Evolutionary conservation across 257 asterid species (phyloP).

Genomic region (Nicotiana paniculata): DNA sequence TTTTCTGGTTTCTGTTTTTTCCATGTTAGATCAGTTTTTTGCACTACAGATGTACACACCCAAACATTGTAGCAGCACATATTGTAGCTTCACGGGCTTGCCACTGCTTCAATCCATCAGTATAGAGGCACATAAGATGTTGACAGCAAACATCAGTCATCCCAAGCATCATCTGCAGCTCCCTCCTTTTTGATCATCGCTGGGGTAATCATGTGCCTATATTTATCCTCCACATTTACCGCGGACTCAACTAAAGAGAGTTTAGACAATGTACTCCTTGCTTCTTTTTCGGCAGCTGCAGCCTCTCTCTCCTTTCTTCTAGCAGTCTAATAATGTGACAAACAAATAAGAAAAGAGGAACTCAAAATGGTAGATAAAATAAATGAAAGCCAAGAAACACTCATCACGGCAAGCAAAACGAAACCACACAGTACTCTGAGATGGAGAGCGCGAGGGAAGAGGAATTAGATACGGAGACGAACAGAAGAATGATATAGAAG

Average conservation of each 20-base stretch:
- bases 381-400: background rate
- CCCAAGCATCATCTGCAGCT: slow-evolving; percentile 84
- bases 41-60: slow-evolving; percentile 2
- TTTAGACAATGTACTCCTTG: slow-evolving; percentile 39
- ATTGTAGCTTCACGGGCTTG: background rate
- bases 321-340: slow-evolving; percentile 41
- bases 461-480: background rate
- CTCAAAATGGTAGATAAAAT: background rate
- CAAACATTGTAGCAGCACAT: background rate
- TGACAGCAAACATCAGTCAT: slow-evolving; percentile 32
- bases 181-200: slow-evolving; percentile 50
- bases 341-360: background rate
- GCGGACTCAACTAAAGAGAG: slow-evolving; percentile 33
- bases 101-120: slow-evolving; percentile 4
- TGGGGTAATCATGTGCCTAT: slow-evolving; percentile 65
- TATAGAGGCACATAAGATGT: background rate
- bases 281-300: slow-evolving; percentile 63
- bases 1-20: background rate
- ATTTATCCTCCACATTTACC: slow-evolving; percentile 69
- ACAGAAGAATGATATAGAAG: slow-evolving; percentile 7
- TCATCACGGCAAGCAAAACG: background rate
- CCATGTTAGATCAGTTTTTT: background rate
- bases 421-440: background rate
- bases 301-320: slow-evolving; percentile 83
- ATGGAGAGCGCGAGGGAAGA: background rate